Base-by-base conservation (phyloP, 2,329 filamentous ascomycete species). In the Aureobasidium sp. region DNA sequence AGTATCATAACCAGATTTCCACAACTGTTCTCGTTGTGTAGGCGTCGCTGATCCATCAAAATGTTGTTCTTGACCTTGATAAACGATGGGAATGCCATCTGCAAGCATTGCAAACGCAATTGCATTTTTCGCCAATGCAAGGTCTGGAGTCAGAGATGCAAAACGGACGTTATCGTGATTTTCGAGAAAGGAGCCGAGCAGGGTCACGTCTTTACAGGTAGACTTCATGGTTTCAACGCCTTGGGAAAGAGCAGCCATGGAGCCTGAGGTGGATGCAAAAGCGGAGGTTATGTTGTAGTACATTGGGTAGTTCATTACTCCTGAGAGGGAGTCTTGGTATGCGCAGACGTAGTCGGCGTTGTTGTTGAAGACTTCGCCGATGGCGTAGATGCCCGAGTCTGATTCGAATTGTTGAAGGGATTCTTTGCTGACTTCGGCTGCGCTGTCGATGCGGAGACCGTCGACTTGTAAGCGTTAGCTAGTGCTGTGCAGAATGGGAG, bases 371-470 rank as follows among this genome's bases (percentile, higher is more conserved):
- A 84, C 81, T 69, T 85, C 82, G 4, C 82, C 82, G 8, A 81
- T 76, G 15, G 76, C 76, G 70, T 81, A 84, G 38, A 74, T 68
- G 54, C 63, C 67, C 20, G 73, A 71, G 13, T 73, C 73, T 18
- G 64, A 66, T 60, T 75, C 72, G 67, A 83, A 81, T 13, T 67
- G 65, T 13, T 74, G 65, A 66, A 79, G 79, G 69, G 81, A 84
- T 20, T 65, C 69, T 18, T 74, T 75, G 25, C 79, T 72, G 36
- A 84, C 76, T 67, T 85, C 78, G 50, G 80, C 77, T 13, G 80
- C 81, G 53, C 80, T 83, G 69, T 86, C 84, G 40, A 85, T 75
- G 64, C 84, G 81, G 23, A 86, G 70, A 1, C 83, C 84, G 69
- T 86, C 84, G 78, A 91, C 76, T 76, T 13, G 4, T 8, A 8